phyloP scores from a whole-genome alignment of 2,329 filamentous ascomycete genomes.

The Ophiostoma australiae region DNA sequence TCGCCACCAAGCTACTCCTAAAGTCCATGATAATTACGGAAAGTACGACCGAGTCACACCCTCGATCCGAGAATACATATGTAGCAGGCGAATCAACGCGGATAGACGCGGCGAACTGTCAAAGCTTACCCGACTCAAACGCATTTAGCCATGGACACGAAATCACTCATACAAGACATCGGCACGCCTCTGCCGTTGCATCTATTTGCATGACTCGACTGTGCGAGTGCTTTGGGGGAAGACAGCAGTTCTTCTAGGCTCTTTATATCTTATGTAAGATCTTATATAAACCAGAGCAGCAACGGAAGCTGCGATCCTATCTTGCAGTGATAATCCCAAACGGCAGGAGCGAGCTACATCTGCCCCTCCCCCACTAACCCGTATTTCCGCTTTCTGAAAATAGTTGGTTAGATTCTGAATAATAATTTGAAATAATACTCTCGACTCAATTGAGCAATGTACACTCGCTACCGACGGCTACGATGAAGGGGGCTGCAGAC shows the following conservation, averaged over 20 bases:
- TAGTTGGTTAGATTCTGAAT: too few species aligned
- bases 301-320: slow-evolving; percentile 3
- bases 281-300: neutral
- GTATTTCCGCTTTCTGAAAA: too few species aligned
- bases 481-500: neutral
- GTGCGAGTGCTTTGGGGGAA: neutral
- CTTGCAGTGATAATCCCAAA: neutral
- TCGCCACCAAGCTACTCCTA: too few species aligned
- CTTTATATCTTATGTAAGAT: neutral
- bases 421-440: too few species aligned
- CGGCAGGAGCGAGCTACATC: neutral
- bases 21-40: neutral
- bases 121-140: neutral
- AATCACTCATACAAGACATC: neutral
- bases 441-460: neutral
- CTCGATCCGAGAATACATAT: neutral
- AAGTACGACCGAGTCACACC: neutral
- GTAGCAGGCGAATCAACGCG: neutral
- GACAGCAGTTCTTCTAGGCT: neutral
- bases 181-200: neutral
- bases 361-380: neutral
- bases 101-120: neutral
- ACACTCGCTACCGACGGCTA: neutral
- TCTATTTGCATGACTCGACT: neutral
- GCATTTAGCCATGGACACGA: neutral